Evolutionary conservation across 2,329 filamentous ascomycete genomes (phyloP).

Genomic region (Rhinocladiella mackenziei): DNA sequence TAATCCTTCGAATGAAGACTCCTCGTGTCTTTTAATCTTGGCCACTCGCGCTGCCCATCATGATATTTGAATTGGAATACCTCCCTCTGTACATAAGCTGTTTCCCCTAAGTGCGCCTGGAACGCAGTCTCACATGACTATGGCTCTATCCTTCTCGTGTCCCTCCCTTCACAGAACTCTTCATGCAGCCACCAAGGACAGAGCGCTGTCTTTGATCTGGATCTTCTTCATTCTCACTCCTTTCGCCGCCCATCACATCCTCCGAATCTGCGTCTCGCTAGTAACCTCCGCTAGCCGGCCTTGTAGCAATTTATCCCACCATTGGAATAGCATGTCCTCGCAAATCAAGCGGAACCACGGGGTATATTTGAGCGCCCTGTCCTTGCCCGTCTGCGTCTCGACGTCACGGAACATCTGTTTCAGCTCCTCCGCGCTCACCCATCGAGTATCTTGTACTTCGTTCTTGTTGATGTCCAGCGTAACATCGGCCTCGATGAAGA

Average conservation of each 20-base stretch:
- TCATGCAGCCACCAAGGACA: background rate
- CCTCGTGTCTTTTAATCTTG: no score
- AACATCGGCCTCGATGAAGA: constrained; percentile 94
- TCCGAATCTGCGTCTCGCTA: constrained; percentile 79
- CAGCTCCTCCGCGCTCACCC: constrained; percentile 76
- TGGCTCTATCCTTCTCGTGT: no score
- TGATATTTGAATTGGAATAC: no score
- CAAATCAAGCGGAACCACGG: constrained; percentile 99
- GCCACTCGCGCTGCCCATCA: no score
- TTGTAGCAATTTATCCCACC: constrained; percentile 83
- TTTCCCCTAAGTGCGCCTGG: no score
- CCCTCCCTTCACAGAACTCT: no score
- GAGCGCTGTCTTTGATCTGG: background rate
- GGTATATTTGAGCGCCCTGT: constrained; percentile 79
- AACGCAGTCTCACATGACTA: no score
- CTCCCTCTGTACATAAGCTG: no score
- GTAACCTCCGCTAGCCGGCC: constrained; percentile 74
- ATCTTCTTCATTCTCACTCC: no score
- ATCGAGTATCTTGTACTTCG: constrained; percentile 80
- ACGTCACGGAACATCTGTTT: constrained; percentile 81
- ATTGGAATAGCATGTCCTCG: constrained; percentile 94
- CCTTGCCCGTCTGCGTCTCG: constrained; percentile 63
- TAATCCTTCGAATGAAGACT: no score
- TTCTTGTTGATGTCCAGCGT: constrained; percentile 80
- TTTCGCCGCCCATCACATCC: constrained; percentile 65